Conservation (phyloP, 2,329 filamentous ascomycete species). For the Calonectria montana region DNA sequence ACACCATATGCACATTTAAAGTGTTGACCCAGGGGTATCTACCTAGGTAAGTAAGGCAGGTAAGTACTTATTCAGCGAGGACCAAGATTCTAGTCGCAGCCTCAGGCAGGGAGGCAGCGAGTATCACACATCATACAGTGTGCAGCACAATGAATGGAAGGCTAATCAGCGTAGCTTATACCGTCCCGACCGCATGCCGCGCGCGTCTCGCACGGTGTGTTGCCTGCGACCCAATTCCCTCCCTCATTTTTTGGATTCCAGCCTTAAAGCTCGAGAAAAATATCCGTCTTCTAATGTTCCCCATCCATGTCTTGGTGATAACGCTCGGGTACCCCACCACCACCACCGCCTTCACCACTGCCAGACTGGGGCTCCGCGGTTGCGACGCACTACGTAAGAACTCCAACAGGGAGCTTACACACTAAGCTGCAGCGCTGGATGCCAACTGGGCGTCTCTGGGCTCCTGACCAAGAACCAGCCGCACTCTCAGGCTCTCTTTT, state of each 20-base stretch:
- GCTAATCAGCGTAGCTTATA: not conserved
- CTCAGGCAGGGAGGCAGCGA: conserved; percentile 6
- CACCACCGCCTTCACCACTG: conserved; percentile 29
- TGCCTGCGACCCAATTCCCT: conserved; percentile 15
- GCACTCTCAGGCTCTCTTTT: not conserved
- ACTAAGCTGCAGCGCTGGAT: conserved; percentile 12
- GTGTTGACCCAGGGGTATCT: not conserved
- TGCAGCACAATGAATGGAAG: not conserved
- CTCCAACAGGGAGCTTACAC: conserved; percentile 21
- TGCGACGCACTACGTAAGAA: conserved; percentile 9
- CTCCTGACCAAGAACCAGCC: not conserved
- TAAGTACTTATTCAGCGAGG: not conserved
- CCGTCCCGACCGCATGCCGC: not conserved
- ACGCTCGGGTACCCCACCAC: conserved; percentile 26
- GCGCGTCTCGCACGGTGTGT: conserved; percentile 17
- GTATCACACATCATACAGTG: conserved; percentile 11
- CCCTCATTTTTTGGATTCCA: not conserved
- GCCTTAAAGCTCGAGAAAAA: not conserved
- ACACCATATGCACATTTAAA: conserved; percentile 6
- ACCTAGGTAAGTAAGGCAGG: too few species aligned
- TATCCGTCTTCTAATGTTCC: conserved; percentile 15
- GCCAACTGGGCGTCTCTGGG: conserved; percentile 10
- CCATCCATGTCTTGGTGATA: conserved; percentile 27
- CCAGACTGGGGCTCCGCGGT: conserved; percentile 16
- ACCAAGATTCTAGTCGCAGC: not conserved